Conservation (phyloP, 176 grass and related monocot genomes). For the Aegilops longissima region DNA sequence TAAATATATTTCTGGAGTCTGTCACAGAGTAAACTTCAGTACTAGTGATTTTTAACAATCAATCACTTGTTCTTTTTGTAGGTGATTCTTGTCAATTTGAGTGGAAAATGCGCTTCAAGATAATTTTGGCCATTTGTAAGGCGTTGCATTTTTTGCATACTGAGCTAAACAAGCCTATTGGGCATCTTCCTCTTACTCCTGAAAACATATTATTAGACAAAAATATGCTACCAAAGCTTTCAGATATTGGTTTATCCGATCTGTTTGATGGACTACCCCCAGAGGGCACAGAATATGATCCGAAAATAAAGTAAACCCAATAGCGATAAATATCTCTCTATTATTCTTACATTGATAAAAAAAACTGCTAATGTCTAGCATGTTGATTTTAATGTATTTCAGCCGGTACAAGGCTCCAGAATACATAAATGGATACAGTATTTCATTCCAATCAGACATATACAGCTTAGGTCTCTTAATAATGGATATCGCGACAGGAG, state of each 20-base stretch:
- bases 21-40: too few relatives aligned
- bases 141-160: neutral
- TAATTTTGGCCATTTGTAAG: neutral
- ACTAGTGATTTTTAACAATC: neutral
- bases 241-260: neutral
- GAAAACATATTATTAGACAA: neutral
- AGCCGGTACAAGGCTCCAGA: constrained; percentile 3
- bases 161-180: neutral
- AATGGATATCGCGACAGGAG: neutral
- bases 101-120: neutral
- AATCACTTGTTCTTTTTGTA: neutral
- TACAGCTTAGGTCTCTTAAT: neutral
- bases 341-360: too few relatives aligned
- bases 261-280: neutral
- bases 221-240: neutral
- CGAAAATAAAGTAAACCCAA: neutral
- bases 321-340: neutral
- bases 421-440: neutral
- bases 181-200: neutral
- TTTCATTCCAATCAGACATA: neutral
- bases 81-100: neutral
- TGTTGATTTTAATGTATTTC: neutral
- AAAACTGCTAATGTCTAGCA: neutral
- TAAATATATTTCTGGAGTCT: too few relatives aligned
- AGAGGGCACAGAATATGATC: neutral